A percentile compares a stretch with the other conserved stretches of the same genome.
These are phyloP conservation scores for Leccinum incarnatum DNA, from an alignment of 768 basidiomycete genomes.

Conservation along the genomic window DNA sequence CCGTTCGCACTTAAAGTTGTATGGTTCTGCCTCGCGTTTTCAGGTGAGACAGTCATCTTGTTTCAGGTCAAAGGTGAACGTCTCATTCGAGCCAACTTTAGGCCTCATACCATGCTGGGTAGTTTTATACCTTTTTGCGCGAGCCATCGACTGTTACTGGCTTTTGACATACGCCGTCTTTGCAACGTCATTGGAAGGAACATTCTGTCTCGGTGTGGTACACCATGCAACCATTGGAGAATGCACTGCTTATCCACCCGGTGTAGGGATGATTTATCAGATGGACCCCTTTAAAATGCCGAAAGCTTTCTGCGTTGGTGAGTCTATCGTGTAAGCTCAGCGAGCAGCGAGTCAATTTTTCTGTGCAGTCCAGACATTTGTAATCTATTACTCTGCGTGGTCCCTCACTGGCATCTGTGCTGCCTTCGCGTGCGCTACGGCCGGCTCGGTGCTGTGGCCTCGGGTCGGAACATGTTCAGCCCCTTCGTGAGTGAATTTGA, in stretches of 20 bases:
- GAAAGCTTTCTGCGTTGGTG: constrained; percentile 53
- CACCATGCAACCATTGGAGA: not conserved
- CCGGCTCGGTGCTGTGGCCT: constrained; percentile 43
- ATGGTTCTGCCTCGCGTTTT: constrained; percentile 58
- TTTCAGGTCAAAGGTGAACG: not conserved
- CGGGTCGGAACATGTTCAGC: constrained; percentile 25
- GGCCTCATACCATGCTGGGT: constrained; percentile 52
- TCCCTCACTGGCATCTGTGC: constrained; percentile 43
- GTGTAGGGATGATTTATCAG: constrained; percentile 56
- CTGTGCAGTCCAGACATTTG: constrained; percentile 19
- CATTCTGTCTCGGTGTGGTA: constrained; percentile 57
- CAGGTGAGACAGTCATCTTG: constrained; percentile 38
- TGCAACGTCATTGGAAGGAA: constrained; percentile 50
- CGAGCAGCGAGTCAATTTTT: constrained; percentile 12
- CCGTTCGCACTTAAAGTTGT: constrained; percentile 52
- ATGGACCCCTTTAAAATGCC: constrained; percentile 66
- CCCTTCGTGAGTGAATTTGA: constrained; percentile 17
- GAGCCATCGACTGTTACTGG: constrained; percentile 45
- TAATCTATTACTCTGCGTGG: constrained; percentile 44
- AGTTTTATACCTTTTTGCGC: constrained; percentile 45
- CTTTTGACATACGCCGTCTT: constrained; percentile 48
- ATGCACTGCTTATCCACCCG: not conserved
- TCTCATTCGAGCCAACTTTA: constrained; percentile 21
- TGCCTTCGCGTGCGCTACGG: constrained; percentile 46
- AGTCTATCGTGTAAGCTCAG: constrained; percentile 9